Conservation (phyloP, 2,329 filamentous ascomycete species). For the Cladophialophora bantiana region DNA sequence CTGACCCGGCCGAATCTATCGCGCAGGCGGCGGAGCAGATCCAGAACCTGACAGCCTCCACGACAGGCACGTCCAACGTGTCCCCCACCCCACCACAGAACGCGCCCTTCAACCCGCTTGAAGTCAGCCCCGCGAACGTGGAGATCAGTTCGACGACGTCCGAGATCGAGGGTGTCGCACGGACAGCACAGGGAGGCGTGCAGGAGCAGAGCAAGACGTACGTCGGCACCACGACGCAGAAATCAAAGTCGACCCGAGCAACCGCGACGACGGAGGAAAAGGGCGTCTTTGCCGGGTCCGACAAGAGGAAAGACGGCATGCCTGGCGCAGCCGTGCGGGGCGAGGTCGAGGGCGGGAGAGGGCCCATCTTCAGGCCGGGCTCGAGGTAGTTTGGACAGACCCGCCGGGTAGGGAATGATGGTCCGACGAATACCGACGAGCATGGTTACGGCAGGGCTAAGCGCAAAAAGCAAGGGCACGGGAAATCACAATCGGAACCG, state of each 20-base stretch:
- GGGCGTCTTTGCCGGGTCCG: constrained; percentile 6
- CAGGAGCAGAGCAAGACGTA: constrained; percentile 8
- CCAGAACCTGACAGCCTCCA: neutral
- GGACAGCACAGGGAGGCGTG: neutral
- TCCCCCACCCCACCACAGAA: neutral
- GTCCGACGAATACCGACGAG: neutral
- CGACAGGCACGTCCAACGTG: neutral
- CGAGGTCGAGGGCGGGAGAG: neutral
- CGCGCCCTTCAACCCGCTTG: constrained; percentile 24
- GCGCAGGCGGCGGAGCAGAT: constrained; percentile 11
- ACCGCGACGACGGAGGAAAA: neutral
- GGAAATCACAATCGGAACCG: neutral
- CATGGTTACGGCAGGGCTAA: neutral
- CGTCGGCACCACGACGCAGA: constrained; percentile 8
- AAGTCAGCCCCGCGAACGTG: constrained; percentile 27
- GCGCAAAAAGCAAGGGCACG: neutral
- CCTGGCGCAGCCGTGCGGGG: neutral
- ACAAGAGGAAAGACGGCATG: constrained; percentile 12
- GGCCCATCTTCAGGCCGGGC: neutral
- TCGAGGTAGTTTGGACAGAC: neutral
- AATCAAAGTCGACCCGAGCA: neutral
- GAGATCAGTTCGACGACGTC: constrained; percentile 16
- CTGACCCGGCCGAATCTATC: constrained; percentile 8
- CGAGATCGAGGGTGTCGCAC: constrained; percentile 10
- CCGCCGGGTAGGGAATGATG: neutral